A percentile compares a stretch with the other conserved stretches of the same genome.
These are phyloP conservation scores for Thelonectria olida DNA, from an alignment of 2,329 filamentous ascomycete genomes.

Conservation along the genomic window DNA sequence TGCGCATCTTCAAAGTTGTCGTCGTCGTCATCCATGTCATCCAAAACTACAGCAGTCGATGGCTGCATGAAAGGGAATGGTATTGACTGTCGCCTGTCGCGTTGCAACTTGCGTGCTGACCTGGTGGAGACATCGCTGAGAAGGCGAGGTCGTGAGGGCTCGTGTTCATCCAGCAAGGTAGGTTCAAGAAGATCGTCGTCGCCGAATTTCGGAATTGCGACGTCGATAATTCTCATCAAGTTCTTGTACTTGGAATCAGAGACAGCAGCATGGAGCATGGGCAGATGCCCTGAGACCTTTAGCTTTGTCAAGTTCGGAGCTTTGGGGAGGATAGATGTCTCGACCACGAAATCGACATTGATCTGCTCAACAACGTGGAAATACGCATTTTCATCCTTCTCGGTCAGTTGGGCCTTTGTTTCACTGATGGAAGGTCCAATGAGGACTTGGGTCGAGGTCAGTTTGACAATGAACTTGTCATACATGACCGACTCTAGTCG, in stretches of 20 bases:
- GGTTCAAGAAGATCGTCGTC: constrained; percentile 45
- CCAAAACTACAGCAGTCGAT: constrained; percentile 80
- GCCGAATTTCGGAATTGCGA: constrained; percentile 86
- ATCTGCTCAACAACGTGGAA: constrained; percentile 96
- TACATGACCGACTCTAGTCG: constrained; percentile 95
- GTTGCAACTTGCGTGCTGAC: constrained; percentile 54
- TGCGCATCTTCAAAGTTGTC: constrained; percentile 74
- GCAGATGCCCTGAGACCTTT: constrained; percentile 89
- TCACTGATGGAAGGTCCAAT: constrained; percentile 94
- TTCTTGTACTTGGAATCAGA: constrained; percentile 98
- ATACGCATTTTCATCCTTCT: constrained; percentile 72
- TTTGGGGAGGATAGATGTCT: constrained; percentile 96
- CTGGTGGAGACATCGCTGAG: constrained; percentile 57
- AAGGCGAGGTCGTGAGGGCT: constrained; percentile 52
- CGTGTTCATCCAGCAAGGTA: constrained; percentile 35
- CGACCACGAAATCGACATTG: constrained; percentile 96
- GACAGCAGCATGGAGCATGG: constrained; percentile 88
- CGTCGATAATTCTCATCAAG: constrained; percentile 94
- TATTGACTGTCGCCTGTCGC: constrained; percentile 69
- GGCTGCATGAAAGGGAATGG: constrained; percentile 79
- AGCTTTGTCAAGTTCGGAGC: constrained; percentile 92
- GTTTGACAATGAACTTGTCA: constrained; percentile 92
- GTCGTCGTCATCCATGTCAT: constrained; percentile 76
- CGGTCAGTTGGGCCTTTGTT: constrained; percentile 82
- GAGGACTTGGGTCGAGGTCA: constrained; percentile 93